phyloP scores from a whole-genome alignment of 1,139 yeast species.

The Blastobotrys proliferans region DNA sequence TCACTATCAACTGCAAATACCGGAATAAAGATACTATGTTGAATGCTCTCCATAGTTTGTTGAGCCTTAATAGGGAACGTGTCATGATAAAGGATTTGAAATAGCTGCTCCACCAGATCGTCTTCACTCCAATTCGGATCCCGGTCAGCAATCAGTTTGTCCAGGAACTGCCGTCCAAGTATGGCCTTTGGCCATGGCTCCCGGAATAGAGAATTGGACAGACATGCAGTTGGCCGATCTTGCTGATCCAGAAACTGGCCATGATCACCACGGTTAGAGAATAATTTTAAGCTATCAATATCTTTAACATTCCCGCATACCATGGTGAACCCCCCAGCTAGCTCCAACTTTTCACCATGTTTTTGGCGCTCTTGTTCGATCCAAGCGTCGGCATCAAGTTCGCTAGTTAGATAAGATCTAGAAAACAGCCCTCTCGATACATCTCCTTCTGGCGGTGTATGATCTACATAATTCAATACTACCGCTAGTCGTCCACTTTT shows the following conservation, averaged over 20 bases:
- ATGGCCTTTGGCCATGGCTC: slow-evolving; percentile 73
- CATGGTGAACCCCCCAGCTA: slow-evolving; percentile 81
- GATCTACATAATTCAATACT: slow-evolving; percentile 66
- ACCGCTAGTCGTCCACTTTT: slow-evolving; percentile 54
- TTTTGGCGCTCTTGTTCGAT: slow-evolving; percentile 18
- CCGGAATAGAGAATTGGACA: slow-evolving; percentile 58
- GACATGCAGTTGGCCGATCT: slow-evolving; percentile 42
- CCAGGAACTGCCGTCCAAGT: slow-evolving; percentile 47
- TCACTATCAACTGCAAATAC: slow-evolving; percentile 39
- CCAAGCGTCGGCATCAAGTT: slow-evolving; percentile 45
- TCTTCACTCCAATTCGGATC: slow-evolving; percentile 36
- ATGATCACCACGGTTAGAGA: slow-evolving; percentile 18
- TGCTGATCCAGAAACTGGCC: slow-evolving; percentile 16
- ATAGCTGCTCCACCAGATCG: slow-evolving; percentile 47
- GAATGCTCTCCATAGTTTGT: slow-evolving; percentile 35
- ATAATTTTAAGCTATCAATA: not conserved
- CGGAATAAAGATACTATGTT: slow-evolving; percentile 68
- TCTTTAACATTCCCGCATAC: slow-evolving; percentile 50
- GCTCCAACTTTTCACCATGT: slow-evolving; percentile 34
- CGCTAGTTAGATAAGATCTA: slow-evolving; percentile 47
- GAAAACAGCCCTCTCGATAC: slow-evolving; percentile 76
- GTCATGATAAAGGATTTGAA: slow-evolving; percentile 50
- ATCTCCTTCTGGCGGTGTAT: slow-evolving; percentile 26
- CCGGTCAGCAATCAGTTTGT: slow-evolving; percentile 36
- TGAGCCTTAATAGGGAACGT: slow-evolving; percentile 35